Evolutionary conservation across 495 filamentous ascomycete species (phyloP), one percentile per base, ranked within the genome.

Genomic region (Penicillium ucsense): DNA sequence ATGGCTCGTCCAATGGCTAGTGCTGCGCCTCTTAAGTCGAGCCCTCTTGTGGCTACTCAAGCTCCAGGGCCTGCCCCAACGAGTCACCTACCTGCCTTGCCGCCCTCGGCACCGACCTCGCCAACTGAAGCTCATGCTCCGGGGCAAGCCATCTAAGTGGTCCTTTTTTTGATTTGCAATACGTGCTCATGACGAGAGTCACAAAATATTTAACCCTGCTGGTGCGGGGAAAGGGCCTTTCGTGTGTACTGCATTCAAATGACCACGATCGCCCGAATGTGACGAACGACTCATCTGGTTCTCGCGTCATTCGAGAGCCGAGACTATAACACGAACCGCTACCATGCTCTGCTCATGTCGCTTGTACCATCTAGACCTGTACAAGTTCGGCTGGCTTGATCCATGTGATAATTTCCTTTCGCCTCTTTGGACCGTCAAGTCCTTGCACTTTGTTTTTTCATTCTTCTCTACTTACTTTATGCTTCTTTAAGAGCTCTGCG

Each of bases 11-110:
- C 60, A 20, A 70, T 72, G 38, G 61, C 56, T 12, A 42, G 43
- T 9, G 63, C 67, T 38, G 75, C 65, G 41, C 77, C 79, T 40
- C 73, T 77, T 1, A 77, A 78, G 31, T 74, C 76, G 6, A 86
- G 83, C 61, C 79, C 79, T 31, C 47, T 74, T 35, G 61, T 67
- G 11, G 62, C 59, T n/a, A 55, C 65, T 3, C 56, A 62, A 29
- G 66, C 54, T 34, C 62, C 65, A n/a, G 70, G 55, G 9, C 66
- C 68, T 11, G 55, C 62, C 7, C 67, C 68, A 4, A 58, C 63
- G 29, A 48, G 43, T 29, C 53, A 62, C 4, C 63, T 68, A 10
- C 67, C 67, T 2, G 57, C 64, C 5, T 45, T 65, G 42, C 65
- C 64, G 0, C 42, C 8, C 42, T 53, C 50, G 29, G 11, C 33